Base-by-base conservation (phyloP, 805 yeast genomes). In the Candida ipomoeae region DNA sequence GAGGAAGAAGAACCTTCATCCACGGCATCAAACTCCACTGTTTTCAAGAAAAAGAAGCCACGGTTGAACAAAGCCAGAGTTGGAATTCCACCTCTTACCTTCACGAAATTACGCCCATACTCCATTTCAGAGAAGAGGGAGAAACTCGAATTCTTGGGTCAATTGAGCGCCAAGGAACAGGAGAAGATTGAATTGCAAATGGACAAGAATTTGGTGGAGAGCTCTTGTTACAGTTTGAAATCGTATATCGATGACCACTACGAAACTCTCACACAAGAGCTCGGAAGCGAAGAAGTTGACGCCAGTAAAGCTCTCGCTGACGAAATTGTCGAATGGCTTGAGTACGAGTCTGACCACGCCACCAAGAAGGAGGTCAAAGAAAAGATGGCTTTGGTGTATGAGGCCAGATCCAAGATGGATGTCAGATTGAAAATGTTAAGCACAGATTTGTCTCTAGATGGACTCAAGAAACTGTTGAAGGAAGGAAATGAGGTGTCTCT, bases 251-350 rank as follows among this genome's bases (percentile, higher is more conserved):
- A 81, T 15, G 81, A 81, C 32, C 77, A 78, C 37, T 80, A 77
- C 21, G 76, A 75, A 6, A 51, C 55, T 0, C 55, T 73, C 17
- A 45, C 49, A 6, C 65, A 65, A 11, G 76, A 72, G 41, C 71
- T 77, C 0, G 80, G 81, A 7, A 60, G 65, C 5, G 58, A 64
- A 0, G 68, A 73, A 36, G 53, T 80, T 5, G 74, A 70, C 5
- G 57, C 64, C 31, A 23, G 55, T 48, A 51, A 57, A 29, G 34
- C 47, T 0, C 54, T 70, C 5, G 79, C 85, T 4, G 50, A 70
- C 14, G 82, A 80, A 10, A 67, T 73, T 23, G 68, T 87, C 42
- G 92, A 85, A 52, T 89, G 96, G 96, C 69, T 89, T 36, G 96
- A 89, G 45, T 81, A 79, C 58, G 89, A 82, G 15, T 76, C 88